Evolutionary conservation across 1,139 yeast species (phyloP), one percentile per base, ranked within the genome.

Genomic region (Petasospora rhodanensis): DNA sequence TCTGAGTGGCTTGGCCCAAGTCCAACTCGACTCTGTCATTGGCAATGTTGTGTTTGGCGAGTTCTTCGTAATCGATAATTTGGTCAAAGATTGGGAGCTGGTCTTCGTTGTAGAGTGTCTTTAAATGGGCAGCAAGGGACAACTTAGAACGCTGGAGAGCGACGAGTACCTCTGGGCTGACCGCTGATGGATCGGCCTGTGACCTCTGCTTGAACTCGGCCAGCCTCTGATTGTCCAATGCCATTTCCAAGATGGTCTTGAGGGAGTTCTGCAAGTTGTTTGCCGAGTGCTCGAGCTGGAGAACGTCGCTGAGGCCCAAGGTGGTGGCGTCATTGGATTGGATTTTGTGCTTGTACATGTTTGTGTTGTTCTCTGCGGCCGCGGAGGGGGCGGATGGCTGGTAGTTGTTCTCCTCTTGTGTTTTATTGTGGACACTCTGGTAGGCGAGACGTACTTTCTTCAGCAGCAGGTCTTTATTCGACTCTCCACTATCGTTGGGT

Each of bases 91-190:
- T 28, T 2, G 62, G 57, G 12, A 79, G 56, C 24, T 69, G 58
- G 0, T 74, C 73, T 3, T 64, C 45, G 15, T 66, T 59, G 45
- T 79, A 64, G 24, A 76, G 58, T 1, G 78, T 59, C 49, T 79
- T 79, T 40, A 85, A 55, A 38, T 67, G 66, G 1, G 80, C 63
- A 0, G 87, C 85, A 17, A 83, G 55, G 30, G 68, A 68, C 18
- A 84, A 55, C 37, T 79, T 70, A 41, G 73, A 78, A 38, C 76
- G 66, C 17, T 70, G 57, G 28, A 81, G 53, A n/a, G 76, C 72
- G 13, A 74, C 52, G 3, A 64, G 31, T 6, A 61, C 42, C 29
- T 62, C 62, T 4, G 54, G 52, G 1, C 49, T 40, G 5, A 36
- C 47, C 7, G 51, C 61, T 33, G n/a, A n/a, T n/a, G 55, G 56